Conservation (phyloP, 73 alveolate species). For the Loxodes magnus region DNA sequence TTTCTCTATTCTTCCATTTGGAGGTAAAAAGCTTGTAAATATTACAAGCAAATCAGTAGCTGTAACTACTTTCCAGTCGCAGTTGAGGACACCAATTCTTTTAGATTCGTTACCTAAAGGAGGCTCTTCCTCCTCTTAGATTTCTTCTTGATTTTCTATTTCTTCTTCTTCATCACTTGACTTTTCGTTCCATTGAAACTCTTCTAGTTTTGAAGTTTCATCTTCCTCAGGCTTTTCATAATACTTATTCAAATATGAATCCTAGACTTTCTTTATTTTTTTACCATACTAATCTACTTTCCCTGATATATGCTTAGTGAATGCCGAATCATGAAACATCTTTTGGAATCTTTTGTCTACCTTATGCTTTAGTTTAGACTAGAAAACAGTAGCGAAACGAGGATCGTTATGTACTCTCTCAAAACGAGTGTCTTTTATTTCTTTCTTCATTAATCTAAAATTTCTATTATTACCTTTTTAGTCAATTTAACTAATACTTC, state of each 20-base stretch:
- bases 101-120: constrained; percentile 31
- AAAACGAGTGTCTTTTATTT: neutral
- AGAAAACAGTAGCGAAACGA: constrained; percentile 54
- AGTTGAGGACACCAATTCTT: constrained; percentile 68
- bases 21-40: constrained; percentile 71
- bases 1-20: constrained; percentile 50
- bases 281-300: constrained; percentile 72
- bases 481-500: too few species aligned
- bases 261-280: neutral
- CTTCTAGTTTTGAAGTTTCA: constrained; percentile 26
- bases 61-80: constrained; percentile 73
- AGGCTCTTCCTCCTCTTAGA: constrained; percentile 9
- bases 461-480: too few species aligned
- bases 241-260: neutral
- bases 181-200: constrained; percentile 15
- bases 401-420: constrained; percentile 45
- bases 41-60: constrained; percentile 69
- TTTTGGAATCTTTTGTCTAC: constrained; percentile 68
- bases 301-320: constrained; percentile 32
- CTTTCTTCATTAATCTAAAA: too few species aligned
- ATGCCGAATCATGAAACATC: constrained; percentile 56
- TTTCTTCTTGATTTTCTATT: neutral
- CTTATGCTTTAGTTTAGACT: constrained; percentile 54
- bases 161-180: constrained; percentile 29
- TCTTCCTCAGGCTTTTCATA: constrained; percentile 13